Evolutionary conservation across 2,329 filamentous ascomycete species (phyloP).

Genomic region (Grosmannia clavigera): DNA sequence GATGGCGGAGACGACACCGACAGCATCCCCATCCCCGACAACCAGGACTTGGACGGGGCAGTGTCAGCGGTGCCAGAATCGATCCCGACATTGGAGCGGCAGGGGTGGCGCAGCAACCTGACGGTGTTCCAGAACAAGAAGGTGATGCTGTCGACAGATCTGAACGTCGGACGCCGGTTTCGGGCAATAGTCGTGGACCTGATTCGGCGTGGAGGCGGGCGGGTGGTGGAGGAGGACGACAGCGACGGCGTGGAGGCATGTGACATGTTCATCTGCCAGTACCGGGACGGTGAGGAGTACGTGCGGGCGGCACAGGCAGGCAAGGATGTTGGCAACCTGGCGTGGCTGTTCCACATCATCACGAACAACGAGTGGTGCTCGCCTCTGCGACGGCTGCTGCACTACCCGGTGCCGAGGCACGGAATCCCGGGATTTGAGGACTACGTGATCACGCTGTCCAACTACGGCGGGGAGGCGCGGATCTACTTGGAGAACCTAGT

Average conservation of each 20-base stretch:
- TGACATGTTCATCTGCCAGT: slow-evolving; percentile 79
- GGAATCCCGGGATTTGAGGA: slow-evolving; percentile 70
- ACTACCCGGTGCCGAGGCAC: slow-evolving; percentile 71
- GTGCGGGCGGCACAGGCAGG: slow-evolving; percentile 59
- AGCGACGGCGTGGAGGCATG: slow-evolving; percentile 50
- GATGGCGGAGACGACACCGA: slow-evolving; percentile 15
- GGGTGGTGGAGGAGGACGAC: slow-evolving; percentile 34
- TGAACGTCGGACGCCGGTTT: slow-evolving; percentile 57
- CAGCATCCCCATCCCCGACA: slow-evolving; percentile 31
- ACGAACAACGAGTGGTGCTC: slow-evolving; percentile 82
- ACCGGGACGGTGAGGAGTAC: slow-evolving; percentile 71
- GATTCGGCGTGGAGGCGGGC: slow-evolving; percentile 59
- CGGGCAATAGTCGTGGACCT: slow-evolving; percentile 56
- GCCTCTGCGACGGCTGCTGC: slow-evolving; percentile 67
- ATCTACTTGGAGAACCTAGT: slow-evolving; percentile 90
- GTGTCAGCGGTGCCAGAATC: slow-evolving; percentile 34
- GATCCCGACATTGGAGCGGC: slow-evolving; percentile 24
- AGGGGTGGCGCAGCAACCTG: slow-evolving; percentile 34
- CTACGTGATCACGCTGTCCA: slow-evolving; percentile 78
- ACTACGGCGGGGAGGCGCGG: slow-evolving; percentile 89
- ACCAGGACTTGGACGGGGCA: slow-evolving; percentile 54
- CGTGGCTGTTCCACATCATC: slow-evolving; percentile 90
- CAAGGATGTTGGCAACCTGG: slow-evolving; percentile 81
- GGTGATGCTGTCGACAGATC: slow-evolving; percentile 66
- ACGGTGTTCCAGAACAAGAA: slow-evolving; percentile 66